Conservation (phyloP, 805 yeast genomes). For the Tetrapisispora taiwanensis region DNA sequence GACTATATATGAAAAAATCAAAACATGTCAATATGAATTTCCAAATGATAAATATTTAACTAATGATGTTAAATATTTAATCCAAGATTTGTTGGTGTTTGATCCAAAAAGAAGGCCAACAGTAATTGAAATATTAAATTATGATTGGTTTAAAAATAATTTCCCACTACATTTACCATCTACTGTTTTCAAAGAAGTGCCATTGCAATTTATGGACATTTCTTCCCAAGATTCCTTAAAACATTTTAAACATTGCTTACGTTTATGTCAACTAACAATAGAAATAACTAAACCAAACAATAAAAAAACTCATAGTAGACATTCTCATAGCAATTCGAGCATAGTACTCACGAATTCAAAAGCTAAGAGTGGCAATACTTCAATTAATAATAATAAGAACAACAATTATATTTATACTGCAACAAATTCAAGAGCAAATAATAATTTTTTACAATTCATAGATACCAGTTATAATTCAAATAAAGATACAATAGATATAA, state of each 20-base stretch:
- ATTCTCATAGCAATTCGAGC: background rate
- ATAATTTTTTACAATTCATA: background rate
- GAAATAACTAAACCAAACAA: background rate
- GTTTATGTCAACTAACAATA: background rate
- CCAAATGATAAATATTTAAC: slow-evolving; percentile 63
- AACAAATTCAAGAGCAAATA: background rate
- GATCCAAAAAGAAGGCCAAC: slow-evolving; percentile 78
- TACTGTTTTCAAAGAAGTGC: slow-evolving; percentile 37
- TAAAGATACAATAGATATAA: background rate
- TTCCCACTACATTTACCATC: slow-evolving; percentile 67
- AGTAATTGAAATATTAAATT: slow-evolving; percentile 65
- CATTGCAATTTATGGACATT: slow-evolving; percentile 50
- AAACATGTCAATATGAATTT: slow-evolving; percentile 66
- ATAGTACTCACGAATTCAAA: slow-evolving; percentile 43
- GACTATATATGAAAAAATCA: slow-evolving; percentile 84
- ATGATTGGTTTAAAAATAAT: slow-evolving; percentile 79
- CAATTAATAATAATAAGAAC: background rate
- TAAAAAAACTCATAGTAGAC: background rate
- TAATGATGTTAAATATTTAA: slow-evolving; percentile 60
- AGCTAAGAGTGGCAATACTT: slow-evolving; percentile 44
- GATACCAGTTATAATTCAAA: background rate
- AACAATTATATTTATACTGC: background rate
- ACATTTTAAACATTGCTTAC: slow-evolving; percentile 49
- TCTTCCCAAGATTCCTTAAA: slow-evolving; percentile 51
- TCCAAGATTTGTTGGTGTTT: slow-evolving; percentile 60